phyloP scores from a whole-genome alignment of 306 rosid species.

The Citrullus amarus region DNA sequence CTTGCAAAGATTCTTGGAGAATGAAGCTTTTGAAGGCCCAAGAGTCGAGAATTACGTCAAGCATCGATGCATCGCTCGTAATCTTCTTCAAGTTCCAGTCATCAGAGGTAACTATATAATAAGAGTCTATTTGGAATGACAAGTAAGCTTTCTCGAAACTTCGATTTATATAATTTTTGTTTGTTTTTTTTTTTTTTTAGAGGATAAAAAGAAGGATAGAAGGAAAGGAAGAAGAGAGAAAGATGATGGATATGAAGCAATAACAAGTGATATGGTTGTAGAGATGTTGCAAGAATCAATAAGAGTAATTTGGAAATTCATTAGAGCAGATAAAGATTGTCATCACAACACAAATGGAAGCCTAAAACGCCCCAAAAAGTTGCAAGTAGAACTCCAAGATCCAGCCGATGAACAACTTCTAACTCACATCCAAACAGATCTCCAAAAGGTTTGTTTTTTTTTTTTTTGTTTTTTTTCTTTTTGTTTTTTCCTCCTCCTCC shows the following conservation, averaged over 20 bases:
- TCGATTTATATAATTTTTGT: too few species aligned
- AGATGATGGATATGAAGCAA: conserved; percentile 16
- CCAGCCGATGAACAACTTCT: conserved; percentile 50
- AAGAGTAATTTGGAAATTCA: conserved; percentile 53
- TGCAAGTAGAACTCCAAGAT: conserved; percentile 40
- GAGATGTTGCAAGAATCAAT: conserved; percentile 61
- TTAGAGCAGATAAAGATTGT: conserved; percentile 39
- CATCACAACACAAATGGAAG: conserved; percentile 14
- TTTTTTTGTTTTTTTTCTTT: too few species aligned
- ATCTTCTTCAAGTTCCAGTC: conserved; percentile 62
- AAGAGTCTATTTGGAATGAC: too few species aligned
- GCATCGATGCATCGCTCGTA: conserved; percentile 36
- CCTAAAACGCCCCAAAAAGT: conserved; percentile 19
- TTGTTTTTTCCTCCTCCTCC: too few species aligned
- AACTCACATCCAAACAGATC: conserved; percentile 33
- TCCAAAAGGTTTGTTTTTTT: conserved; percentile 41
- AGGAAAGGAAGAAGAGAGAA: conserved; percentile 25
- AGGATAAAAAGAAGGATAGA: conserved; percentile 36
- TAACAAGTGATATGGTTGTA: conserved; percentile 38
- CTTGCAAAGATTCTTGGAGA: conserved; percentile 48
- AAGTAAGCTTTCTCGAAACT: not conserved
- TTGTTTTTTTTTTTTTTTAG: conserved; percentile 9
- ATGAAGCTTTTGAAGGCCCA: conserved; percentile 52
- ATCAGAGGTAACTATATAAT: conserved; percentile 27
- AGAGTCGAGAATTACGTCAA: conserved; percentile 44